Conservation (phyloP, 2,329 filamentous ascomycete genomes). For the Sodiomyces alkalinus region DNA sequence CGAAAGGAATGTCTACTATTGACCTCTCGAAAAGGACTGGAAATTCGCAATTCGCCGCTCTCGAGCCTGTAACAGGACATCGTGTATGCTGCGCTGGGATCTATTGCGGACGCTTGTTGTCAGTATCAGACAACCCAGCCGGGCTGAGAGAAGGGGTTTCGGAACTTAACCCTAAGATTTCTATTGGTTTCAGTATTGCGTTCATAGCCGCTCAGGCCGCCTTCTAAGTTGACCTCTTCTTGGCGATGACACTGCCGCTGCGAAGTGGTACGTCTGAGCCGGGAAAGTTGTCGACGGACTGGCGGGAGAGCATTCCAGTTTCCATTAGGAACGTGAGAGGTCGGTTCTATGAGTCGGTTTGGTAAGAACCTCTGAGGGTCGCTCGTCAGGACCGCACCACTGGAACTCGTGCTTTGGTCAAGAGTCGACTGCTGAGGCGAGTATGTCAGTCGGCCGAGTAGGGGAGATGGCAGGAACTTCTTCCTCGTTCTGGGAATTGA, state of each 20-base stretch:
- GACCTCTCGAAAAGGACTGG: constrained; percentile 24
- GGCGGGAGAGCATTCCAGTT: constrained; percentile 42
- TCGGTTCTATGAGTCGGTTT: constrained; percentile 56
- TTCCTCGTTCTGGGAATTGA: constrained; percentile 8
- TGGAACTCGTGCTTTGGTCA: constrained; percentile 45
- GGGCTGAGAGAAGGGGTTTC: constrained; percentile 47
- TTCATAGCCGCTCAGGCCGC: constrained; percentile 51
- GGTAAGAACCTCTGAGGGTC: constrained; percentile 63
- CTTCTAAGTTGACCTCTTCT: constrained; percentile 39
- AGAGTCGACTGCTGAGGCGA: constrained; percentile 19
- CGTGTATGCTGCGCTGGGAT: constrained; percentile 31
- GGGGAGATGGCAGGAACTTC: constrained; percentile 6
- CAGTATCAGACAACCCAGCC: constrained; percentile 24
- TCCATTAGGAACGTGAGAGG: constrained; percentile 37
- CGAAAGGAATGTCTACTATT: constrained; percentile 45
- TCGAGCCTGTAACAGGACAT: constrained; percentile 46
- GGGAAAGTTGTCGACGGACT: constrained; percentile 26
- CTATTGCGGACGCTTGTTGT: constrained; percentile 20
- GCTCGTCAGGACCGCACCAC: constrained; percentile 58
- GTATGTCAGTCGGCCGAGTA: constrained; percentile 12
- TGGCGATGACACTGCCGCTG: constrained; percentile 26
- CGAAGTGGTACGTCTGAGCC: constrained; percentile 29
- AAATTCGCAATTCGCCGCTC: constrained; percentile 36
- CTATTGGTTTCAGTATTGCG: constrained; percentile 61
- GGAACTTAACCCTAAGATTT: constrained; percentile 96